Base-by-base conservation (phyloP, 78 protist genomes). In the Planoprotostelium fungivorum region DNA sequence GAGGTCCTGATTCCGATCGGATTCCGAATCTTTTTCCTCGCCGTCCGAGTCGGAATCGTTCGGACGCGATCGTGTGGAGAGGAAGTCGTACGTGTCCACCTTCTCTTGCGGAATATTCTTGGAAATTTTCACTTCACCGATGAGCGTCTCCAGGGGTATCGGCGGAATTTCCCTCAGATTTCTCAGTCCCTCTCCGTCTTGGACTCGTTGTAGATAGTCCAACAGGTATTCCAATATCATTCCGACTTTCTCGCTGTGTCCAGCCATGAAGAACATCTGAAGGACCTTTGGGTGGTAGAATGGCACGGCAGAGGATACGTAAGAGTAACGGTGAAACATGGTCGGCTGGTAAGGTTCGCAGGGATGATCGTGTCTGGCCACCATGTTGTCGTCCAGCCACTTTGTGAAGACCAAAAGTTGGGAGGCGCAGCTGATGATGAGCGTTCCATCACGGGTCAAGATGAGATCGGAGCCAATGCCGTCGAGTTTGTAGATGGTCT, bases 231-330 rank as follows among this genome's bases (percentile, higher is more conserved):
- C 88, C 0, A 92, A 51, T 0, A 92, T 92, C 37, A 87, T 89
- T n/a, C 89, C 94, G 29, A 92, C 91, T 0, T 35, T 86, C 28
- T 89, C 91, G 39, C 86, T 89, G 63, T 92, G 86, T 39, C 94
- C 94, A 10, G 94, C 94, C 91, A 92, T 89, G 90, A 92, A 89
- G 37, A 84, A 92, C 51, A 89, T 89, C 0, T 88, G 86, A 31
- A 88, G 38, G 51, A 88, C 38, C 87, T 92, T 92, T 23, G 94
- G 94, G 36, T 92, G 94, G n/a, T 88, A 92, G 87, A 87, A 84
- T 37, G 94, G 89, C 1, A 92, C 36, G 35, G 94, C 31, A 34
- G 92, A 29, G 34, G 36, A 34, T n/a, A 92, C 84, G 1, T 38
- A 36, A 0, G 91, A 88, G 37, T 92, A 91, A 35, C 84, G 94